Evolutionary conservation across 768 basidiomycete genomes (phyloP), one percentile per base, ranked within the genome.

Genomic region (Punctularia strigosozonata): DNA sequence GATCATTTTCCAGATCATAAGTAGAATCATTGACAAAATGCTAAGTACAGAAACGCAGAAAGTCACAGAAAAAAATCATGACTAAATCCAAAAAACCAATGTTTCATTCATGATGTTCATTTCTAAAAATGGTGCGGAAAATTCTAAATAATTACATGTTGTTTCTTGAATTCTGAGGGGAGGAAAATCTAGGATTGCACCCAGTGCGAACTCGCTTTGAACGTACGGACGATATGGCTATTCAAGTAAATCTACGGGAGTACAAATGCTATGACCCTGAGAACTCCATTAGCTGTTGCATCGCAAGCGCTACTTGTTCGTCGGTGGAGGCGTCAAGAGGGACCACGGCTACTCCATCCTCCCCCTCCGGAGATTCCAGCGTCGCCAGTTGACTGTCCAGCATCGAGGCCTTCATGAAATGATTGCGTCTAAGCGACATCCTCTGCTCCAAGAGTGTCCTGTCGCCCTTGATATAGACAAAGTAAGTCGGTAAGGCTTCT

Each of bases 351-450:
- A 86, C 78, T 0, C 71, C 79, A 4, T 68, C 63, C 52, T 88
- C 85, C 1, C 64, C 76, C 25, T 63, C 62, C 0, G 88, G 88
- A 39, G 62, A 65, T 60, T 90, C 81, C 47, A 91, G 50, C 31
- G 81, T 76, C 6, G 53, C 55, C 48, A 89, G 48, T 62, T 92
- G 89, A 45, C 81, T 80, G 37, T 80, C 78, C 47, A 92, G 61
- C 89, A 91, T 88, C 3, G 50, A 53, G 17, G 73, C 73, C 59
- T 87, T 88, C 80, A 91, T 85, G 47, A 82, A 92, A 56, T 92
- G 89, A 0, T 77, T 79, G 30, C 66, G 47, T 25, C 88, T 65
- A 26, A 63, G 62, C 57, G 48, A 48, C 73, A 90, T 80, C 25
- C 88, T 64, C 31, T 75, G 73, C 53, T 67, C 39, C 41, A 91